Evolutionary conservation across 352 stramenopile genomes (phyloP).

Genomic region (Phytophthora aleatoria): DNA sequence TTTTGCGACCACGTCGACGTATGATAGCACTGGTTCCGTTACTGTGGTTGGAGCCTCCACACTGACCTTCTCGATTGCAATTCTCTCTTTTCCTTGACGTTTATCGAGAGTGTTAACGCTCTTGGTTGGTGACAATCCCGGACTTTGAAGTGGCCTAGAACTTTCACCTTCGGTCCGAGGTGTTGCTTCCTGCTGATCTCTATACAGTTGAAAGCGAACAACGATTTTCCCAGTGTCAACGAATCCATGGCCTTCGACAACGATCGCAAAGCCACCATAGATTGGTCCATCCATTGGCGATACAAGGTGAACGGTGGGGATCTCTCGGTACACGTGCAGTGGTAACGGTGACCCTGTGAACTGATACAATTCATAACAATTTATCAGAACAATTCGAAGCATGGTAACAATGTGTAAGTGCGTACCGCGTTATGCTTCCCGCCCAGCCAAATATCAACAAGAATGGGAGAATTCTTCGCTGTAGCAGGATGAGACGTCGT

Average conservation of each 20-base stretch:
- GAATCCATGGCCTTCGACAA: conserved; percentile 66
- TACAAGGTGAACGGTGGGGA: conserved; percentile 44
- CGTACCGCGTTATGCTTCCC: conserved; percentile 56
- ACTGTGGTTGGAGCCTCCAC: background rate
- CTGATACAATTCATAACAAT: conserved; percentile 22
- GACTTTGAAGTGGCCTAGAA: background rate
- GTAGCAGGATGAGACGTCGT: background rate
- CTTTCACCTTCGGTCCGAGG: conserved; percentile 17
- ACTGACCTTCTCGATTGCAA: background rate
- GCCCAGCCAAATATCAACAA: conserved; percentile 70
- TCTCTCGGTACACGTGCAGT: conserved; percentile 58
- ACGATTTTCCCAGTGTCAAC: conserved; percentile 65
- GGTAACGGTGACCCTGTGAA: conserved; percentile 57
- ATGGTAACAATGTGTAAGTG: background rate
- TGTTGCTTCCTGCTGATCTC: conserved; percentile 17
- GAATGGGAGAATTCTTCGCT: conserved; percentile 31
- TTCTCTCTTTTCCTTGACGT: background rate
- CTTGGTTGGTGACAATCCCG: background rate
- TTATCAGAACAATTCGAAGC: background rate
- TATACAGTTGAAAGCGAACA: conserved; percentile 66
- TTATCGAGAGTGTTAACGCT: conserved; percentile 10
- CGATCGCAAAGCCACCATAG: conserved; percentile 67
- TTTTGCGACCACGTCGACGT: conserved; percentile 33
- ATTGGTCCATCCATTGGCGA: conserved; percentile 76
- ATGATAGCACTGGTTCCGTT: background rate